These are phyloP conservation scores for Saksenaea vasiformis DNA, from an alignment of 371 early-diverging fungal genomes.

Conservation along the genomic window DNA sequence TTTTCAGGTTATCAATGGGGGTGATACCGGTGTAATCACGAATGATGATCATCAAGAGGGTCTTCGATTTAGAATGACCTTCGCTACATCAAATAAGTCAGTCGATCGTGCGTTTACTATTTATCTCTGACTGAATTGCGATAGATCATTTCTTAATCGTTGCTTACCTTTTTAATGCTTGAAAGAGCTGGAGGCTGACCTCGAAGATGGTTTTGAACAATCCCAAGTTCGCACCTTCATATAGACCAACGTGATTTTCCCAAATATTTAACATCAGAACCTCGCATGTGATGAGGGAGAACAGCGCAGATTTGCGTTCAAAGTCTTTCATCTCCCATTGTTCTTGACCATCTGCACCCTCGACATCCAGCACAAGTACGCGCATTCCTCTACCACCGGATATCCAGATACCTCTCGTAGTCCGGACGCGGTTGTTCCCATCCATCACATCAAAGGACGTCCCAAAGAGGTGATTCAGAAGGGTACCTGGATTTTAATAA, in stretches of 20 bases:
- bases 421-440: constrained; percentile 82
- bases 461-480: constrained; percentile 92
- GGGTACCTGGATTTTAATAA: constrained; percentile 67
- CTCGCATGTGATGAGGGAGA: constrained; percentile 93
- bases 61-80: constrained; percentile 78
- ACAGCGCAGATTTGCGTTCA: constrained; percentile 96
- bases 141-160: neutral
- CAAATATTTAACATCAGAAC: constrained; percentile 97
- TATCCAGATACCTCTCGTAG: constrained; percentile 97
- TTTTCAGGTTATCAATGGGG: constrained; percentile 79
- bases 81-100: too few species aligned
- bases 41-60: constrained; percentile 92
- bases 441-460: constrained; percentile 95
- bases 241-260: constrained; percentile 97
- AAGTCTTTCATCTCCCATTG: constrained; percentile 99
- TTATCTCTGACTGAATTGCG: too few species aligned
- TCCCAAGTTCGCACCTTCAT: constrained; percentile 99
- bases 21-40: constrained; percentile 93
- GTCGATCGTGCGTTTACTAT: too few species aligned
- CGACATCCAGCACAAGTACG: constrained; percentile 96
- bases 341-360: constrained; percentile 98
- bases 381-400: constrained; percentile 82
- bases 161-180: too few species aligned
- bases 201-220: constrained; percentile 97
- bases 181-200: constrained; percentile 95